Evolutionary conservation across 2,329 filamentous ascomycete genomes (phyloP).

Genomic region (Xylariaceae sp.): DNA sequence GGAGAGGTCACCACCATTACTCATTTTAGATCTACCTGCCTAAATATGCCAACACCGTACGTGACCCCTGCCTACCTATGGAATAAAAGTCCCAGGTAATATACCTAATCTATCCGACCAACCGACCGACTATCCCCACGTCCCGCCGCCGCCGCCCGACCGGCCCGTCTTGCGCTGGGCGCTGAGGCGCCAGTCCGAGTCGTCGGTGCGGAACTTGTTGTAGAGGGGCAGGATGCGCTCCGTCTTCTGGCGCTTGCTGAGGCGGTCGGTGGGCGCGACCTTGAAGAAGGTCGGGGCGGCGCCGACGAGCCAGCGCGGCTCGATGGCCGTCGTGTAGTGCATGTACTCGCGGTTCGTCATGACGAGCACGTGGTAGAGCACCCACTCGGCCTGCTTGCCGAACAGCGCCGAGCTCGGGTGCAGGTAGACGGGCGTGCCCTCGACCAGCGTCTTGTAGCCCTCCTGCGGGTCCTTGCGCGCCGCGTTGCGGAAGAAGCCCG

Average conservation of each 20-base stretch:
- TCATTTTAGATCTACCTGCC: too few relatives aligned
- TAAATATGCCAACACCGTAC: too few relatives aligned
- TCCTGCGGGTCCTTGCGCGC: conserved; percentile 93
- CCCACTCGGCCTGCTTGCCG: conserved; percentile 92
- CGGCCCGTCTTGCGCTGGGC: conserved; percentile 80
- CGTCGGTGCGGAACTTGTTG: conserved; percentile 84
- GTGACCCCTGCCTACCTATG: too few relatives aligned
- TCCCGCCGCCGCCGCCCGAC: conserved; percentile 78
- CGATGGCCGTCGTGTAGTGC: conserved; percentile 87
- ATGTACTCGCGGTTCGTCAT: conserved; percentile 97
- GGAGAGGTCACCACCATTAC: too few relatives aligned
- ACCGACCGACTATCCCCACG: conserved; percentile 94
- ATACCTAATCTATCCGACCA: too few relatives aligned
- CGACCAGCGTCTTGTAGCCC: conserved; percentile 94
- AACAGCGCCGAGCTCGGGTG: conserved; percentile 89
- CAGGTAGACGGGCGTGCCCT: conserved; percentile 89
- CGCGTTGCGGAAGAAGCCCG: conserved; percentile 91
- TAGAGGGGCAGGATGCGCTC: conserved; percentile 94
- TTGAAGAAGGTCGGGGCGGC: conserved; percentile 99
- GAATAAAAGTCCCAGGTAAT: too few relatives aligned
- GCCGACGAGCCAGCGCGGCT: conserved; percentile 90
- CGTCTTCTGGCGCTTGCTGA: conserved; percentile 87
- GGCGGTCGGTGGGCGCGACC: conserved; percentile 76
- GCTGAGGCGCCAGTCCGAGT: conserved; percentile 91
- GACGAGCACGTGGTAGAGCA: conserved; percentile 86